Evolutionary conservation across 257 asterid genomes (phyloP).

Genomic region (Solanum virginianum): DNA sequence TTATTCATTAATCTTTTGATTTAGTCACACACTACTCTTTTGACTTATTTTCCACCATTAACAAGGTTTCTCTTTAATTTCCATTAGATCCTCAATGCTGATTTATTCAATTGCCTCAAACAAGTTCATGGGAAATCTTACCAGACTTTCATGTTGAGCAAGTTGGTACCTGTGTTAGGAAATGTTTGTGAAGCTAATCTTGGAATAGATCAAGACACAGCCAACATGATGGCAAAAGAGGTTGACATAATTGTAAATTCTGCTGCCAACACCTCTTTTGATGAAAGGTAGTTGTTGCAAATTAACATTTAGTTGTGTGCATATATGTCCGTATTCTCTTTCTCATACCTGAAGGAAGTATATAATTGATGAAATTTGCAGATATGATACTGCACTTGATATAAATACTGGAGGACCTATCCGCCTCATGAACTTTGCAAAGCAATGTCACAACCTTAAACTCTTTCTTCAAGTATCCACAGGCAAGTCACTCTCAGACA

Average conservation of each 20-base stretch:
- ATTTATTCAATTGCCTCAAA: slow-evolving; percentile 66
- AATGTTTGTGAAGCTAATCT: slow-evolving; percentile 62
- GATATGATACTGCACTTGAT: slow-evolving; percentile 81
- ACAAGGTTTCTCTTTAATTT: not conserved
- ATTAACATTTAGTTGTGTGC: not conserved
- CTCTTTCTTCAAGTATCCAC: slow-evolving; percentile 88
- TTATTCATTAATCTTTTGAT: not conserved
- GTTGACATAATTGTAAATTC: slow-evolving; percentile 71
- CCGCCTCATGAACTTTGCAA: slow-evolving; percentile 66
- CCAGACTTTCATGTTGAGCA: slow-evolving; percentile 68
- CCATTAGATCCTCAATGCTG: slow-evolving; percentile 46
- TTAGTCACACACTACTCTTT: not conserved
- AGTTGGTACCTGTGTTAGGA: slow-evolving; percentile 74
- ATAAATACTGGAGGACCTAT: slow-evolving; percentile 76
- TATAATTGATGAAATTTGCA: slow-evolving; percentile 15
- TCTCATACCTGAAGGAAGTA: not conserved
- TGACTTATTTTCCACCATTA: not conserved
- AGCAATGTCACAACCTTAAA: slow-evolving; percentile 53
- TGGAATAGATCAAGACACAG: slow-evolving; percentile 55
- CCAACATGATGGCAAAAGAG: slow-evolving; percentile 37
- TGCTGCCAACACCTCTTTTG: slow-evolving; percentile 87
- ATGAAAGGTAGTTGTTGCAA: slow-evolving; percentile 47
- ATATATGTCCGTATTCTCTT: not conserved
- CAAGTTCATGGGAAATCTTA: slow-evolving; percentile 71
- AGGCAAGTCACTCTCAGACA: slow-evolving; percentile 32